Evolutionary conservation across 441 rosid genomes (phyloP).

Genomic region (Dalechampia spathulata): DNA sequence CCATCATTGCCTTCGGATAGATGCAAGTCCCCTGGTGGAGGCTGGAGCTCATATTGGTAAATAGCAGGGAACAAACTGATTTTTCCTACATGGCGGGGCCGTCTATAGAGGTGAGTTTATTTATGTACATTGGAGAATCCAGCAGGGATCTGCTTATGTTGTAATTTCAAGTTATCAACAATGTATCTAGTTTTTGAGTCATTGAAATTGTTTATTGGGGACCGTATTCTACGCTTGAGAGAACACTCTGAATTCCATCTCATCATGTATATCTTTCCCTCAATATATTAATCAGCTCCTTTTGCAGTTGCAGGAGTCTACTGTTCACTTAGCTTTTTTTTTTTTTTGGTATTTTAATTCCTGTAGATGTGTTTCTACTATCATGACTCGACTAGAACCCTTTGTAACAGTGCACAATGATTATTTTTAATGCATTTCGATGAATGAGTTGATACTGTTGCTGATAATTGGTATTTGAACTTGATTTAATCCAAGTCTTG

Average conservation of each 20-base stretch:
- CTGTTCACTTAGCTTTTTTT: neutral
- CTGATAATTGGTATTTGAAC: too few relatives aligned
- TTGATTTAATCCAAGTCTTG: too few relatives aligned
- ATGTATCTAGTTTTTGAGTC: constrained; percentile 28
- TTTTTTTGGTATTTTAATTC: neutral
- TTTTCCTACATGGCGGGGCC: constrained; percentile 18
- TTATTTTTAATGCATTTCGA: too few relatives aligned
- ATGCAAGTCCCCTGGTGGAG: neutral
- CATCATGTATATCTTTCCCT: constrained; percentile 21
- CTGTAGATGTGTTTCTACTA: too few relatives aligned
- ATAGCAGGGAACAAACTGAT: constrained; percentile 14
- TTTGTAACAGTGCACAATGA: too few relatives aligned
- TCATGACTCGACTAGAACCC: too few relatives aligned
- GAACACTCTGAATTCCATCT: constrained; percentile 9
- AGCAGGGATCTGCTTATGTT: constrained; percentile 27
- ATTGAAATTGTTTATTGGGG: constrained; percentile 5
- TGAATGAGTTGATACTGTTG: too few relatives aligned
- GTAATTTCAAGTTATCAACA: constrained; percentile 20
- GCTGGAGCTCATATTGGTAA: constrained; percentile 17
- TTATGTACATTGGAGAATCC: constrained; percentile 34
- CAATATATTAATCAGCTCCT: neutral
- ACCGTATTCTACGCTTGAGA: neutral
- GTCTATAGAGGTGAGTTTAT: constrained; percentile 20
- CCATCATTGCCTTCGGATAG: constrained; percentile 3
- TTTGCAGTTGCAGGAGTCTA: neutral